Conservation (phyloP, 2,329 filamentous ascomycete genomes). For the Thermoascus crustaceus region DNA sequence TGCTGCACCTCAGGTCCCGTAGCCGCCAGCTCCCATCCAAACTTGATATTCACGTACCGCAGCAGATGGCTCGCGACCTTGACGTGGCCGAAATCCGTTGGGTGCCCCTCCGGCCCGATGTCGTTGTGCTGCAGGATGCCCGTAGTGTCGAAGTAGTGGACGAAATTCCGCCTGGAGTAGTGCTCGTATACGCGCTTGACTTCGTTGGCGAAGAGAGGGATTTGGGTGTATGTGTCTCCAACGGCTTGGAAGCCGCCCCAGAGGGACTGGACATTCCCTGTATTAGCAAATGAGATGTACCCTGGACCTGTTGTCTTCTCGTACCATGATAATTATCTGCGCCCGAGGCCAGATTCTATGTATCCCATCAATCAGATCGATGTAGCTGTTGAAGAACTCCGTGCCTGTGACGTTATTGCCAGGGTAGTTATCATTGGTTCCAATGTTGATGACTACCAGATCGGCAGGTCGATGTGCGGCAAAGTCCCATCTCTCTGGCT, state of each 20-base stretch:
- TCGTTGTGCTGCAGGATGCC: slow-evolving; percentile 57
- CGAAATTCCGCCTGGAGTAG: slow-evolving; percentile 45
- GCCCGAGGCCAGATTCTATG: slow-evolving; percentile 35
- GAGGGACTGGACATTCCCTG: slow-evolving; percentile 33
- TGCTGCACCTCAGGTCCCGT: slow-evolving; percentile 47
- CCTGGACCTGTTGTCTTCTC: neutral
- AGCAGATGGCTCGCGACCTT: slow-evolving; percentile 54
- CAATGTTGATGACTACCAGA: slow-evolving; percentile 40
- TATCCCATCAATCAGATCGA: slow-evolving; percentile 34
- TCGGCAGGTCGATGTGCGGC: slow-evolving; percentile 24
- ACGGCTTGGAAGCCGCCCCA: slow-evolving; percentile 47
- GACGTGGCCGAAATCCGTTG: slow-evolving; percentile 53
- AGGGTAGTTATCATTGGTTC: slow-evolving; percentile 39
- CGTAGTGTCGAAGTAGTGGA: slow-evolving; percentile 55
- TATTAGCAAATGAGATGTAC: no score
- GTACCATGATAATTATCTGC: slow-evolving; percentile 34
- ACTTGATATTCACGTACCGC: slow-evolving; percentile 48
- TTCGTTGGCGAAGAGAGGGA: slow-evolving; percentile 42
- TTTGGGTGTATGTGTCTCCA: slow-evolving; percentile 45
- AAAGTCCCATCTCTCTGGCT: slow-evolving; percentile 23
- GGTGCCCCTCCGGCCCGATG: slow-evolving; percentile 51
- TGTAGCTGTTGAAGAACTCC: slow-evolving; percentile 34
- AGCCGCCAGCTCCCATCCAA: slow-evolving; percentile 50
- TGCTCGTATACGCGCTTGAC: slow-evolving; percentile 45
- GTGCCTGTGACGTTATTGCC: slow-evolving; percentile 33